Conservation (phyloP, 2,329 filamentous ascomycete species). For the Trichoderma hamatum region DNA sequence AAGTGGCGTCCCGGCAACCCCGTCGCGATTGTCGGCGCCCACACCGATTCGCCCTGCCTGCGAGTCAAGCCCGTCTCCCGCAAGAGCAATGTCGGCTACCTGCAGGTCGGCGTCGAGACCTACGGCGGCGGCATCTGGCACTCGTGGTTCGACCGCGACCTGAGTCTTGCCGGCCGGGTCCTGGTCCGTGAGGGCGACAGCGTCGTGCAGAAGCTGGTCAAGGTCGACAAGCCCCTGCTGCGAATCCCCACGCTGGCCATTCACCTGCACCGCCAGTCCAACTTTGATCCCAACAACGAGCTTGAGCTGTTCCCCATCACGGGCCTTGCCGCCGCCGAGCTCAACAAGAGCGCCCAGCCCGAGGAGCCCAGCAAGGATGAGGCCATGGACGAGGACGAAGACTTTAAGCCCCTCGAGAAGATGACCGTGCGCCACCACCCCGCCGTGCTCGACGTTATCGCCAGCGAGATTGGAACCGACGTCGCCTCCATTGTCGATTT, state of each 20-base stretch:
- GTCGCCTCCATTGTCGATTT: conserved; percentile 83
- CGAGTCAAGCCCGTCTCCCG: conserved; percentile 94
- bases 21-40: conserved; percentile 89
- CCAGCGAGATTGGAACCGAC: conserved; percentile 72
- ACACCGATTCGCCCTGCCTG: conserved; percentile 92
- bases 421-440: conserved; percentile 86
- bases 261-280: conserved; percentile 83
- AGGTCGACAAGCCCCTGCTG: conserved; percentile 86
- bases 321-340: conserved; percentile 81
- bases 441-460: conserved; percentile 82
- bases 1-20: conserved; percentile 92
- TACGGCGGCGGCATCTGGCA: conserved; percentile 98
- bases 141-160: conserved; percentile 95
- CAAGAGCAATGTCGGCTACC: conserved; percentile 80
- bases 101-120: conserved; percentile 94
- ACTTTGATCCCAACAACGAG: conserved; percentile 96
- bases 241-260: conserved; percentile 93
- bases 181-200: conserved; percentile 75
- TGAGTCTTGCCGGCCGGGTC: conserved; percentile 85
- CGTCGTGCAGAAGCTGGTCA: conserved; percentile 82
- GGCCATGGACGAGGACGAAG: conserved; percentile 45
- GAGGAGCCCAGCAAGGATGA: conserved; percentile 45
- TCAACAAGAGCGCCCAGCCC: conserved; percentile 71
- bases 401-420: conserved; percentile 75
- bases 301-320: conserved; percentile 92